Conservation (phyloP, 1,284 basidiomycete genomes). For the Ustilago curta region DNA sequence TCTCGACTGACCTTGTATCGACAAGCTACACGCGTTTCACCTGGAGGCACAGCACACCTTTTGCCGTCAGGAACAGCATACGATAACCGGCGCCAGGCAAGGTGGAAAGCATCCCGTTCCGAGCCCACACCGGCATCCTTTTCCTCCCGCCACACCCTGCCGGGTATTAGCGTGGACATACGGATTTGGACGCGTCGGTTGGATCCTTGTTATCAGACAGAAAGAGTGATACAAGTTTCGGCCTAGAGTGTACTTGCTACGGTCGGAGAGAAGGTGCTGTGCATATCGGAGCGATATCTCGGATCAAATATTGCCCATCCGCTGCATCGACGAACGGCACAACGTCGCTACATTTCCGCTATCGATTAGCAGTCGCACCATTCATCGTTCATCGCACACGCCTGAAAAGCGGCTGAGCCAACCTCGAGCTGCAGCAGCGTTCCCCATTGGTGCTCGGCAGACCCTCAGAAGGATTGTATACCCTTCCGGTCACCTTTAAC, state of each 20-base stretch:
- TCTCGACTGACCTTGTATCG: background rate
- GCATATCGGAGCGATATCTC: background rate
- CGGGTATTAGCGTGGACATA: too few relatives aligned
- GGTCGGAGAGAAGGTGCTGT: background rate
- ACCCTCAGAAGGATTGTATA: background rate
- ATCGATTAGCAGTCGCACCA: background rate
- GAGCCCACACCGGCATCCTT: too few relatives aligned
- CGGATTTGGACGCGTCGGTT: too few relatives aligned
- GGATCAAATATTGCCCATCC: background rate
- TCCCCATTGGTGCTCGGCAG: background rate
- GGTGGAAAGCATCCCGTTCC: too few relatives aligned
- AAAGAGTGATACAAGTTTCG: too few relatives aligned
- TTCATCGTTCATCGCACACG: background rate
- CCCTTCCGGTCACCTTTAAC: background rate
- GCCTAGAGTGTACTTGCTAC: too few relatives aligned
- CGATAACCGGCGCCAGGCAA: background rate
- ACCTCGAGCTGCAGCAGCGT: background rate
- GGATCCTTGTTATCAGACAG: too few relatives aligned
- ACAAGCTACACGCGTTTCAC: background rate
- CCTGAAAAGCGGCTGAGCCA: background rate
- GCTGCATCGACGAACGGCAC: background rate
- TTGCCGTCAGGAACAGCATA: background rate
- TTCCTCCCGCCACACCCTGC: too few relatives aligned
- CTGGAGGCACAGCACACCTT: too few relatives aligned
- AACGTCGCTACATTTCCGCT: too few relatives aligned